Evolutionary conservation across 2,329 filamentous ascomycete species (phyloP).

Genomic region (Madurella fahalii): DNA sequence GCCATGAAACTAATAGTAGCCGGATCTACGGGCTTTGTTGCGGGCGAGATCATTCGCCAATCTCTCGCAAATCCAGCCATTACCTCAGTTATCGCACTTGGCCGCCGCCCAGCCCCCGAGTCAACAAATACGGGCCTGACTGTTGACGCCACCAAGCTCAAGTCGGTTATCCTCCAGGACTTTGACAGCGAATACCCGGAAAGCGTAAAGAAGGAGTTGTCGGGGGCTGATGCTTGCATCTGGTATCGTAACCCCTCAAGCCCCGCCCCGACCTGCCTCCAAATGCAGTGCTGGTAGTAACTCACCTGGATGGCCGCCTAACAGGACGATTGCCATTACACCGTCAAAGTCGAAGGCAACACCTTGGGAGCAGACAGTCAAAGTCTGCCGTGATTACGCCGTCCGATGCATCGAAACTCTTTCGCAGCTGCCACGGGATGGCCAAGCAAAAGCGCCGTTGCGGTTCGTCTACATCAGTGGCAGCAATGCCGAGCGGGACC

Average conservation of each 20-base stretch:
- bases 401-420: constrained; percentile 25
- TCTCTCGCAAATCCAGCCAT: constrained; percentile 35
- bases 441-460: constrained; percentile 30
- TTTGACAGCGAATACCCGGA: constrained; percentile 39
- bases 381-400: constrained; percentile 40
- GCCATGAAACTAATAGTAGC: constrained; percentile 43
- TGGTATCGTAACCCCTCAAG: constrained; percentile 30
- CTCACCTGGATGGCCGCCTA: too few relatives aligned
- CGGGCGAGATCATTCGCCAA: constrained; percentile 41
- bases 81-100: constrained; percentile 39
- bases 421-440: constrained; percentile 7
- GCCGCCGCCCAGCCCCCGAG: constrained; percentile 33
- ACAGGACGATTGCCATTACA: constrained; percentile 42
- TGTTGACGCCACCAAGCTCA: constrained; percentile 35
- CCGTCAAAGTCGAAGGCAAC: constrained; percentile 32
- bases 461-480: constrained; percentile 51
- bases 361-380: constrained; percentile 35
- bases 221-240: constrained; percentile 41
- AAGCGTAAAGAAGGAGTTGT: constrained; percentile 36
- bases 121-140: constrained; percentile 23
- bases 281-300: too few relatives aligned
- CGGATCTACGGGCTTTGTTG: constrained; percentile 42
- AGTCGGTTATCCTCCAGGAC: constrained; percentile 37
- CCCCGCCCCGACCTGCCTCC: background rate
- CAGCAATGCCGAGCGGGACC: constrained; percentile 40